phyloP scores from a whole-genome alignment of 192 early-diverging fungal genomes.

The Dissophora ornata region DNA sequence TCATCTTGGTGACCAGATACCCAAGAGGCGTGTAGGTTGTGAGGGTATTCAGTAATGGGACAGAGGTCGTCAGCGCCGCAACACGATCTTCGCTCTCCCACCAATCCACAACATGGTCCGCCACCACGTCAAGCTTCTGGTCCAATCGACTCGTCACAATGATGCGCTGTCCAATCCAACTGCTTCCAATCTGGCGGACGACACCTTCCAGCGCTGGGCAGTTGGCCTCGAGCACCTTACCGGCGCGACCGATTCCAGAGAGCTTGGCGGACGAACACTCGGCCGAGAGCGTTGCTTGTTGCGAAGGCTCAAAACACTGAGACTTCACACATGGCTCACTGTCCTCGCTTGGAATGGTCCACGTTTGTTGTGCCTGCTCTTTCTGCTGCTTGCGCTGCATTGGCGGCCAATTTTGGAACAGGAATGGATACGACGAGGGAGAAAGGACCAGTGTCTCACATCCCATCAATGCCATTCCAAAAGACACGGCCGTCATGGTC shows the following conservation, averaged over 20 bases:
- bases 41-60: conserved; percentile 3
- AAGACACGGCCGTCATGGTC: conserved; percentile 18
- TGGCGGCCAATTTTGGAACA: neutral
- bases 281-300: neutral
- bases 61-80: neutral
- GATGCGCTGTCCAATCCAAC: conserved; percentile 40
- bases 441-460: neutral
- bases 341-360: neutral
- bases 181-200: conserved; percentile 31
- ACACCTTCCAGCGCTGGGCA: conserved; percentile 27
- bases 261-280: conserved; percentile 3
- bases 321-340: neutral
- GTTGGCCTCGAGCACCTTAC: conserved; percentile 34
- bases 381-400: neutral
- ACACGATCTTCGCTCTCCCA: conserved; percentile 31
- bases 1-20: too few relatives aligned
- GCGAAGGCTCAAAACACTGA: too few relatives aligned
- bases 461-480: conserved; percentile 36
- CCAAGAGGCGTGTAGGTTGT: too few relatives aligned
- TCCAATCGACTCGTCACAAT: conserved; percentile 8
- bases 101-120: conserved; percentile 45
- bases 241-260: conserved; percentile 29
- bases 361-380: neutral
- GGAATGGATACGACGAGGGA: conserved; percentile 4
- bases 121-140: conserved; percentile 25